Evolutionary conservation across 2,329 filamentous ascomycete genomes (phyloP).

Genomic region (Neopestalotiopsis sp.): DNA sequence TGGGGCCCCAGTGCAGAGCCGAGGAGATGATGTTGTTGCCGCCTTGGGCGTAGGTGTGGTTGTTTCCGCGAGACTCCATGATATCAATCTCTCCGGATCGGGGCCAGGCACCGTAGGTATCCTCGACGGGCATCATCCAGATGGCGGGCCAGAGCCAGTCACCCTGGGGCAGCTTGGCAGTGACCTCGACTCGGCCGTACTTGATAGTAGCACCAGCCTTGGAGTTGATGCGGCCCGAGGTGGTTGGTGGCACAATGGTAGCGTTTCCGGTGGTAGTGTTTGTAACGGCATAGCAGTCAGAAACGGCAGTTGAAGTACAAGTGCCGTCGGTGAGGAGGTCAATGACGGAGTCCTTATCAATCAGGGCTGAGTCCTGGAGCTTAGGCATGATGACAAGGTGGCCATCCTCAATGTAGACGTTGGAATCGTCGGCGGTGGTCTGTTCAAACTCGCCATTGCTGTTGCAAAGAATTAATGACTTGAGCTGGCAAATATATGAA

Average conservation of each 20-base stretch:
- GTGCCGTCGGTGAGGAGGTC: slow-evolving; percentile 69
- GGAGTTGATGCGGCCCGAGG: slow-evolving; percentile 79
- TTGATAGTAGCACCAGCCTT: slow-evolving; percentile 73
- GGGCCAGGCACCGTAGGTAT: slow-evolving; percentile 79
- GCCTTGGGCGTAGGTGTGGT: slow-evolving; percentile 75
- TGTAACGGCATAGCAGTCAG: slow-evolving; percentile 71
- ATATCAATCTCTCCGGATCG: slow-evolving; percentile 85
- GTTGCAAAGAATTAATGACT: not conserved
- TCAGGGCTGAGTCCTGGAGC: slow-evolving; percentile 69
- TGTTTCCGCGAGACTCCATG: slow-evolving; percentile 80
- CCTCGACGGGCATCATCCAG: slow-evolving; percentile 80
- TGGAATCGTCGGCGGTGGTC: slow-evolving; percentile 74
- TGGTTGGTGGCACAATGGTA: slow-evolving; percentile 77
- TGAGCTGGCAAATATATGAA: not conserved
- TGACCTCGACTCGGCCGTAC: slow-evolving; percentile 82
- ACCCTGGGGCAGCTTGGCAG: slow-evolving; percentile 74
- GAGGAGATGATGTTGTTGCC: slow-evolving; percentile 84
- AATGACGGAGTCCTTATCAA: slow-evolving; percentile 70
- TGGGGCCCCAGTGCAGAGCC: slow-evolving; percentile 82
- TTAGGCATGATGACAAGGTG: slow-evolving; percentile 78
- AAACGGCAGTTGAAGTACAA: slow-evolving; percentile 67
- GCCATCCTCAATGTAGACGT: slow-evolving; percentile 74
- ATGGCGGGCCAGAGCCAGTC: slow-evolving; percentile 95
- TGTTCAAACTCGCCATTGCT: slow-evolving; percentile 83
- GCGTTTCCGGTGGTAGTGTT: slow-evolving; percentile 74